These are phyloP conservation scores for Penicillium rolfsii DNA, from an alignment of 2,329 filamentous ascomycete species.

Conservation along the genomic window DNA sequence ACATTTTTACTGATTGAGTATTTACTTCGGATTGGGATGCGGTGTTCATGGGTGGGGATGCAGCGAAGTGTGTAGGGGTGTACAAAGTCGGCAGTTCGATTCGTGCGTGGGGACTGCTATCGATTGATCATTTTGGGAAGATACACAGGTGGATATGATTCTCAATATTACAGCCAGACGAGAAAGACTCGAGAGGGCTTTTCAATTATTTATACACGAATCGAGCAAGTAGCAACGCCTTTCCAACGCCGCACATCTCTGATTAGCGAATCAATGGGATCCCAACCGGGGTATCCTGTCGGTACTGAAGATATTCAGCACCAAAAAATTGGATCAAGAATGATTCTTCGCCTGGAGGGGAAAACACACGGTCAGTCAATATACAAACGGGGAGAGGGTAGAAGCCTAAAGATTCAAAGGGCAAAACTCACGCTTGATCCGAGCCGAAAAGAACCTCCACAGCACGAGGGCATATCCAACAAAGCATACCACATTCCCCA, in stretches of 20 bases:
- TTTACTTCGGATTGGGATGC: no score
- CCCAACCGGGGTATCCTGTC: slow-evolving; percentile 69
- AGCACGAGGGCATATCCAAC: slow-evolving; percentile 72
- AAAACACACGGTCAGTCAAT: slow-evolving; percentile 18
- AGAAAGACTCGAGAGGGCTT: background rate
- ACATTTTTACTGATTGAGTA: no score
- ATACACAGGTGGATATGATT: no score
- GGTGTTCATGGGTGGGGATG: no score
- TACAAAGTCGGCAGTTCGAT: no score
- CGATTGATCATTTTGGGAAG: no score
- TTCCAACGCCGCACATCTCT: background rate
- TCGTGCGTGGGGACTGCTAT: no score
- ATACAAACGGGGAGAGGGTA: background rate
- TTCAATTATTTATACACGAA: background rate
- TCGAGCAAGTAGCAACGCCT: background rate
- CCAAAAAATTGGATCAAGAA: slow-evolving; percentile 82
- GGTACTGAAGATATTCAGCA: slow-evolving; percentile 76
- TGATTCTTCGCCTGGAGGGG: slow-evolving; percentile 69
- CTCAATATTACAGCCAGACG: no score
- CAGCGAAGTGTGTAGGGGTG: no score
- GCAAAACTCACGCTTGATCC: slow-evolving; percentile 65
- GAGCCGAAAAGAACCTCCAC: slow-evolving; percentile 78
- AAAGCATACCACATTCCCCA: slow-evolving; percentile 83
- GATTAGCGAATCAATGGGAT: slow-evolving; percentile 61
- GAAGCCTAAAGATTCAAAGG: background rate